Percentiles rank a stretch among this genome's conserved stretches.
These are phyloP conservation scores for Fusarium annulatum DNA, from an alignment of 2,329 filamentous ascomycete species.

Conservation along the genomic window DNA sequence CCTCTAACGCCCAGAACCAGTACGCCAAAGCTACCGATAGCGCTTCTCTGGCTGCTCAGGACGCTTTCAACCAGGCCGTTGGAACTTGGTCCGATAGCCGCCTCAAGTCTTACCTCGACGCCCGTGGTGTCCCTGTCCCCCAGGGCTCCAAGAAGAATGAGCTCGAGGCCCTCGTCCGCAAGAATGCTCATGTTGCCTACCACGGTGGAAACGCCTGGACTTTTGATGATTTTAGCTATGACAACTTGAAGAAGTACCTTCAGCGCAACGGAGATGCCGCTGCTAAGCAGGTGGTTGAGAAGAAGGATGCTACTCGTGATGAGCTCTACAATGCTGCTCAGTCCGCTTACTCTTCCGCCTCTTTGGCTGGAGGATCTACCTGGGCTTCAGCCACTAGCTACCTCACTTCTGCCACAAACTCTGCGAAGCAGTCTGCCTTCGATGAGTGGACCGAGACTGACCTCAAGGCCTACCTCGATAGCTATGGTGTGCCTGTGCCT, in stretches of 20 bases:
- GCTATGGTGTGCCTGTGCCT: slow-evolving; percentile 75
- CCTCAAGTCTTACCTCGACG: slow-evolving; percentile 81
- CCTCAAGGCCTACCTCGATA: slow-evolving; percentile 82
- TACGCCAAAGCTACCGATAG: slow-evolving; percentile 81
- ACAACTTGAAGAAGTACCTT: slow-evolving; percentile 73
- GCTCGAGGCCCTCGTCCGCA: slow-evolving; percentile 78
- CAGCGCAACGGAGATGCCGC: slow-evolving; percentile 62
- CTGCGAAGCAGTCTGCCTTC: slow-evolving; percentile 74
- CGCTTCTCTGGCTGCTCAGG: slow-evolving; percentile 69
- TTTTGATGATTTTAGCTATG: slow-evolving; percentile 79
- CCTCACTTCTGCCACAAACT: slow-evolving; percentile 71
- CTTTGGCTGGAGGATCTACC: slow-evolving; percentile 64
- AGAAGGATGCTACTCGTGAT: slow-evolving; percentile 75
- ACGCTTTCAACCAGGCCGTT: slow-evolving; percentile 73
- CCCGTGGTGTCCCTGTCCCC: slow-evolving; percentile 79
- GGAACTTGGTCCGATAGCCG: slow-evolving; percentile 78
- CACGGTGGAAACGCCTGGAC: slow-evolving; percentile 78
- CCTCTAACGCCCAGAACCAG: slow-evolving; percentile 78
- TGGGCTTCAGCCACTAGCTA: slow-evolving; percentile 79
- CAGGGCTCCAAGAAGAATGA: slow-evolving; percentile 78
- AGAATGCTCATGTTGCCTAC: slow-evolving; percentile 76
- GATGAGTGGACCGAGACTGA: slow-evolving; percentile 80
- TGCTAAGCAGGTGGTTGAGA: slow-evolving; percentile 69
- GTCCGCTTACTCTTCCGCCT: slow-evolving; percentile 69
- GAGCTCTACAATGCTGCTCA: slow-evolving; percentile 76